A percentile compares a stretch with the other conserved stretches of the same genome.
phyloP scores from a whole-genome alignment of 257 asterid genomes.

The Anisodus acutangulus region DNA sequence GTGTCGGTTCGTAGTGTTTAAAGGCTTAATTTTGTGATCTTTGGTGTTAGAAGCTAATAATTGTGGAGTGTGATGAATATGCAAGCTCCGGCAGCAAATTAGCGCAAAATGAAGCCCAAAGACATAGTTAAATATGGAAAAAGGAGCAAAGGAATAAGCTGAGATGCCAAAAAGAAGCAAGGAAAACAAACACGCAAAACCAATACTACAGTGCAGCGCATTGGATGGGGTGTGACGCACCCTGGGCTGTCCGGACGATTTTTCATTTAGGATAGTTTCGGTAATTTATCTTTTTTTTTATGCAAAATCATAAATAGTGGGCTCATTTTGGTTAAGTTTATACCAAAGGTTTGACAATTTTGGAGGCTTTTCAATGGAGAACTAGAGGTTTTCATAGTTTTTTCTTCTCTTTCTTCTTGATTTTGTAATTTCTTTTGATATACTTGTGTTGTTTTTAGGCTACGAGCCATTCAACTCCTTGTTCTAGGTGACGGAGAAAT shows the following conservation, averaged over 20 bases:
- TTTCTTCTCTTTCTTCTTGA: not conserved
- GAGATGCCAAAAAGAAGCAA: not conserved
- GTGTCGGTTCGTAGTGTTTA: not conserved
- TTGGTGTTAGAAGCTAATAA: not conserved
- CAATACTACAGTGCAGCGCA: not conserved
- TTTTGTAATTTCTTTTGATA: constrained; percentile 7
- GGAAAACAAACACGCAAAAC: not conserved
- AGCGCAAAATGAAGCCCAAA: constrained; percentile 13
- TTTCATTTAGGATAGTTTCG: not conserved
- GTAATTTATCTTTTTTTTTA: not conserved
- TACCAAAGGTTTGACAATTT: not conserved
- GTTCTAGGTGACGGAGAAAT: constrained; percentile 7
- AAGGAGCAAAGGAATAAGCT: not conserved
- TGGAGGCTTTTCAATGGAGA: not conserved
- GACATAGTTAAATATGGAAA: not conserved
- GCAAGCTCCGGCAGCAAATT: not conserved
- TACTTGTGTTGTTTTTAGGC: not conserved
- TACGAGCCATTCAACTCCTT: not conserved
- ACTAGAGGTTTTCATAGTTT: not conserved
- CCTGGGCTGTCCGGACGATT: not conserved
- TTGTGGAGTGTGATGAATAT: not conserved
- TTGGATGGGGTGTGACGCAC: not conserved
- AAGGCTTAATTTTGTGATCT: not conserved
- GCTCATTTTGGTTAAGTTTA: not conserved
- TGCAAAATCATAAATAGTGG: not conserved